Conservation (phyloP, 495 filamentous ascomycete species). For the Pyrenula massariospora region DNA sequence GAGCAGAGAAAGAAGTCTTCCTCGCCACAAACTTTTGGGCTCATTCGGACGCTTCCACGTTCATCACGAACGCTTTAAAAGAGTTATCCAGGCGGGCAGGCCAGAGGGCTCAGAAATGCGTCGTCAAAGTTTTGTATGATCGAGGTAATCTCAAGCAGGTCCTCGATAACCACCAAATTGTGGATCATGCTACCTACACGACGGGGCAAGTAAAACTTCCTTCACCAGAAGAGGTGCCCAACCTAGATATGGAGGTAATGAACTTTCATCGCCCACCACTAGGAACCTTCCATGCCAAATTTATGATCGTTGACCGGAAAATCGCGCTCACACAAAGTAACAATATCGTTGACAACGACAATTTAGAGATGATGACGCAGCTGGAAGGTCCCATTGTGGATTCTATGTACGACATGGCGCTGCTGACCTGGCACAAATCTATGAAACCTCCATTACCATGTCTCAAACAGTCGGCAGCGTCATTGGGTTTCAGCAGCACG, state of each 20-base stretch:
- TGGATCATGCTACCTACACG: slow-evolving; percentile 45
- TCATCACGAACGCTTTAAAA: slow-evolving; percentile 54
- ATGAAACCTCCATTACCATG: slow-evolving; percentile 51
- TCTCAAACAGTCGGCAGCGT: slow-evolving; percentile 34
- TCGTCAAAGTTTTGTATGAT: slow-evolving; percentile 70
- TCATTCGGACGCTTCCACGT: slow-evolving; percentile 49
- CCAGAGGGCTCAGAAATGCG: slow-evolving; percentile 39
- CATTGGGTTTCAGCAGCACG: not conserved
- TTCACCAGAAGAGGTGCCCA: slow-evolving; percentile 47
- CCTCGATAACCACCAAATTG: slow-evolving; percentile 48
- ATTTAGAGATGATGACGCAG: slow-evolving; percentile 70
- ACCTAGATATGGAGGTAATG: slow-evolving; percentile 60
- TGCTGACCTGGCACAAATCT: slow-evolving; percentile 58
- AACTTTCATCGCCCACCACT: slow-evolving; percentile 63
- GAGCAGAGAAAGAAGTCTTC: slow-evolving; percentile 60
- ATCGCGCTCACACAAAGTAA: slow-evolving; percentile 60
- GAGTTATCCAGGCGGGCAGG: slow-evolving; percentile 58
- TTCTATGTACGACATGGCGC: slow-evolving; percentile 56
- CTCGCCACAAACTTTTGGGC: slow-evolving; percentile 70
- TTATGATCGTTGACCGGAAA: slow-evolving; percentile 61
- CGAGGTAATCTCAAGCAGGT: slow-evolving; percentile 53
- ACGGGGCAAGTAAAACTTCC: slow-evolving; percentile 46
- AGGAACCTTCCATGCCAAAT: slow-evolving; percentile 70
- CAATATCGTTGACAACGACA: slow-evolving; percentile 70
- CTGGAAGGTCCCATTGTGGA: slow-evolving; percentile 69